phyloP scores from a whole-genome alignment of 2,329 filamentous ascomycete species.

The Waltergamsia citrina region DNA sequence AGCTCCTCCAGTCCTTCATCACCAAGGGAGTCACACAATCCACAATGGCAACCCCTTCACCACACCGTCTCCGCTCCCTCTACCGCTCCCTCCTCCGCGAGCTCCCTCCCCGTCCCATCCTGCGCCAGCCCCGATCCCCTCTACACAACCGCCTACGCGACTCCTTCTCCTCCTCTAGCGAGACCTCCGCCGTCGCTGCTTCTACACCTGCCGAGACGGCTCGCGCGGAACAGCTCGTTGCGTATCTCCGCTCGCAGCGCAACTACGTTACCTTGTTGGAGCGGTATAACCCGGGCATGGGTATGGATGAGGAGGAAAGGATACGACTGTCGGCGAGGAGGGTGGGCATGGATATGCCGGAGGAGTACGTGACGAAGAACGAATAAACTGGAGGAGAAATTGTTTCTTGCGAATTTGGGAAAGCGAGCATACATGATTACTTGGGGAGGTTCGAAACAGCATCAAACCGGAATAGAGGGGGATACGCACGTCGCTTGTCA shows the following conservation, averaged over 20 bases:
- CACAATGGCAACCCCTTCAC: slow-evolving; percentile 19
- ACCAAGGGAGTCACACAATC: not conserved
- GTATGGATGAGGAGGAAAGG: slow-evolving; percentile 76
- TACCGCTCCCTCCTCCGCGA: slow-evolving; percentile 88
- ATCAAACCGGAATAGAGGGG: no score
- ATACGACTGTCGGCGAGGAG: slow-evolving; percentile 74
- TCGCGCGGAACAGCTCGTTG: slow-evolving; percentile 61
- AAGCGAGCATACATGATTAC: no score
- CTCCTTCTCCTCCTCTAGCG: slow-evolving; percentile 35
- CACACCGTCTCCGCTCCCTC: slow-evolving; percentile 59
- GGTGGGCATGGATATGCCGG: slow-evolving; percentile 83
- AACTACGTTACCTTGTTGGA: slow-evolving; percentile 74
- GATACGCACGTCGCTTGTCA: no score
- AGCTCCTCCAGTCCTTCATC: not conserved
- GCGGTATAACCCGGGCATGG: slow-evolving; percentile 88
- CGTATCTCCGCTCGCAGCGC: slow-evolving; percentile 78
- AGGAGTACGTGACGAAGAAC: slow-evolving; percentile 33
- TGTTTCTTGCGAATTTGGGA: not conserved
- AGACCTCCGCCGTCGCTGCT: slow-evolving; percentile 17
- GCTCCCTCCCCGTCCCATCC: slow-evolving; percentile 61
- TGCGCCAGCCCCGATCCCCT: slow-evolving; percentile 49
- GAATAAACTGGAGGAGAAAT: not conserved
- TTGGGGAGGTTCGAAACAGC: no score
- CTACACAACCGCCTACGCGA: slow-evolving; percentile 62
- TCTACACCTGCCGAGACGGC: slow-evolving; percentile 14